Evolutionary conservation across 169 alveolate genomes (phyloP).

Genomic region (Plasmodium blacklocki): DNA sequence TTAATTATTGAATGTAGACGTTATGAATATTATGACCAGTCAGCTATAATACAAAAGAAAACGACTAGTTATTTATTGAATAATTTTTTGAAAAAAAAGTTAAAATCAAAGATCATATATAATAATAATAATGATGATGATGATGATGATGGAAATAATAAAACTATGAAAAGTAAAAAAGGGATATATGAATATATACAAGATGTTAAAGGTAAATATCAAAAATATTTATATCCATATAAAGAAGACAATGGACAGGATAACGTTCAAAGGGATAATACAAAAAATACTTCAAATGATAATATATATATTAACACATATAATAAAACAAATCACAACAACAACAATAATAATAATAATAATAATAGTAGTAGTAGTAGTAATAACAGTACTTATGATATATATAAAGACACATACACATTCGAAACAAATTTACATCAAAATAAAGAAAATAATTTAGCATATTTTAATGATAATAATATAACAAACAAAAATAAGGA

Average conservation of each 20-base stretch:
- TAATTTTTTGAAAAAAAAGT: slow-evolving; percentile 22
- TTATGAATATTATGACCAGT: background rate
- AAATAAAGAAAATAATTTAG: background rate
- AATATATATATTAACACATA: no score
- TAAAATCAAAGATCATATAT: background rate
- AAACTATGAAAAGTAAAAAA: background rate
- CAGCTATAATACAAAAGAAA: background rate
- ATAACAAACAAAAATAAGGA: slow-evolving; percentile 3
- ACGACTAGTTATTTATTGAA: background rate
- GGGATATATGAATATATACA: slow-evolving; percentile 1
- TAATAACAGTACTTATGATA: background rate
- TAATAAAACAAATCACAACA: no score
- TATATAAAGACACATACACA: background rate
- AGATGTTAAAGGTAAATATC: no score
- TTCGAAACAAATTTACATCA: background rate
- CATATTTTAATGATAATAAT: background rate
- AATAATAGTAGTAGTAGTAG: background rate
- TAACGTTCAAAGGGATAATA: no score
- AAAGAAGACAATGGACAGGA: no score
- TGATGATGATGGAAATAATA: background rate
- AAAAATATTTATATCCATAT: no score
- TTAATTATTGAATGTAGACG: slow-evolving; percentile 45
- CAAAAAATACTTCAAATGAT: no score
- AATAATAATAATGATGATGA: background rate
- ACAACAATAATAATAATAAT: no score